Percentiles rank a stretch among this genome's conserved stretches.
These are phyloP conservation scores for Kernera saxatilis DNA, from an alignment of 345 rosid genomes.

Conservation along the genomic window DNA sequence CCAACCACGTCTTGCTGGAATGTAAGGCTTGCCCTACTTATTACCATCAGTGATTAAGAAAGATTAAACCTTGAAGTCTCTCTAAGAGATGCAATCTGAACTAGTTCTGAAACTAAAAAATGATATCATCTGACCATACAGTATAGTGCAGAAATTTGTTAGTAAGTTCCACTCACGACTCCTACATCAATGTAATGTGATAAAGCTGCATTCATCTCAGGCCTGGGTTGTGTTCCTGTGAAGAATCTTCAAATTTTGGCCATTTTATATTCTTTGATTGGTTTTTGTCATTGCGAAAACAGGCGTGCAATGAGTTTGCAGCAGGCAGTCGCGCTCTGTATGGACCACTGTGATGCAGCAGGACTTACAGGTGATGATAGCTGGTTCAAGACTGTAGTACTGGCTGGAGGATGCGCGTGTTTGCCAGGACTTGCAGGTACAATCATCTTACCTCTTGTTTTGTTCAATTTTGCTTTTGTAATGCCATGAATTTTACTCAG, in stretches of 20 bases:
- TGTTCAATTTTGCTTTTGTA: background rate
- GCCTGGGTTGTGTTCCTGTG: background rate
- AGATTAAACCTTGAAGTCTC: background rate
- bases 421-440: slow-evolving; percentile 84
- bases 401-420: slow-evolving; percentile 79
- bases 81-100: background rate
- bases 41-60: background rate
- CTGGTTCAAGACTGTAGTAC: slow-evolving; percentile 90
- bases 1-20: slow-evolving; percentile 79
- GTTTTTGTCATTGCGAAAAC: background rate
- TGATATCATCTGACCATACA: background rate
- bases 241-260: background rate
- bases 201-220: background rate
- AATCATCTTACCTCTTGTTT: slow-evolving; percentile 1
- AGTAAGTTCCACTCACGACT: background rate
- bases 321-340: slow-evolving; percentile 87
- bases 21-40: slow-evolving; percentile 46
- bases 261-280: background rate
- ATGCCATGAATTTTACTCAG: background rate
- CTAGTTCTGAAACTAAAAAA: background rate
- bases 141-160: background rate
- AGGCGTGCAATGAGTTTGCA: slow-evolving; percentile 83
- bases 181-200: background rate
- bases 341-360: slow-evolving; percentile 82
- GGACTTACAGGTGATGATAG: slow-evolving; percentile 56